These are phyloP conservation scores for Mercurialis annua DNA, from an alignment of 345 rosid species.

Conservation along the genomic window DNA sequence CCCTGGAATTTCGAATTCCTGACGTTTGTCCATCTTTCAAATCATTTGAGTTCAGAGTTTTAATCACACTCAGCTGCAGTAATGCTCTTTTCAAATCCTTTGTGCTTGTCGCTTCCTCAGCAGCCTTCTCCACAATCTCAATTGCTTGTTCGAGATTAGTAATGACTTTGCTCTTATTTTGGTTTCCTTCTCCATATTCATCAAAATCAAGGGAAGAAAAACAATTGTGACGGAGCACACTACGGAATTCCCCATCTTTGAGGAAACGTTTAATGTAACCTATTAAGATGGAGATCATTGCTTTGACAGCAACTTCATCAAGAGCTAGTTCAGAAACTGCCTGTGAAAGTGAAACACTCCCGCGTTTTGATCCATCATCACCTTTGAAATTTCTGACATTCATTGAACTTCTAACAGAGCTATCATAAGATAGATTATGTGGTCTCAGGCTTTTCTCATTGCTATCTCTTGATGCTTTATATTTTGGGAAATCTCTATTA, in stretches of 20 bases:
- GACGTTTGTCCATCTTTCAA: constrained; percentile 40
- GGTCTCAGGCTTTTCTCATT: constrained; percentile 28
- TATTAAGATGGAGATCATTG: constrained; percentile 49
- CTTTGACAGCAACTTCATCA: constrained; percentile 60
- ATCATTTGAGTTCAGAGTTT: constrained; percentile 45
- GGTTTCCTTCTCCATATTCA: constrained; percentile 20
- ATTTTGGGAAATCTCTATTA: constrained; percentile 19
- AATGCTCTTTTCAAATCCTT: constrained; percentile 55
- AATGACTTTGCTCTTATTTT: constrained; percentile 38
- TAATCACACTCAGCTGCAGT: constrained; percentile 51
- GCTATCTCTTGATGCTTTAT: constrained; percentile 11
- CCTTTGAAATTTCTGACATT: constrained; percentile 26
- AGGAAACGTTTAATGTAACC: constrained; percentile 44
- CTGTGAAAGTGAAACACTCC: constrained; percentile 16
- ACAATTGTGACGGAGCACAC: constrained; percentile 33
- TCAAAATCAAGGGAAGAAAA: constrained; percentile 41
- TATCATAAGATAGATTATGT: constrained; percentile 19
- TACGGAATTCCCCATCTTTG: constrained; percentile 37
- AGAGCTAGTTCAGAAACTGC: constrained; percentile 43
- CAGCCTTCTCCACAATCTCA: constrained; percentile 41
- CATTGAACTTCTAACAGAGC: constrained; percentile 28
- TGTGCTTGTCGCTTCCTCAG: constrained; percentile 29
- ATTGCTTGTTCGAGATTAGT: constrained; percentile 50
- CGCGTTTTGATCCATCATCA: constrained; percentile 19
- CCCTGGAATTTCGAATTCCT: constrained; percentile 43